Conservation (phyloP, 2,329 filamentous ascomycete genomes). For the Neonectria neomacrospora region DNA sequence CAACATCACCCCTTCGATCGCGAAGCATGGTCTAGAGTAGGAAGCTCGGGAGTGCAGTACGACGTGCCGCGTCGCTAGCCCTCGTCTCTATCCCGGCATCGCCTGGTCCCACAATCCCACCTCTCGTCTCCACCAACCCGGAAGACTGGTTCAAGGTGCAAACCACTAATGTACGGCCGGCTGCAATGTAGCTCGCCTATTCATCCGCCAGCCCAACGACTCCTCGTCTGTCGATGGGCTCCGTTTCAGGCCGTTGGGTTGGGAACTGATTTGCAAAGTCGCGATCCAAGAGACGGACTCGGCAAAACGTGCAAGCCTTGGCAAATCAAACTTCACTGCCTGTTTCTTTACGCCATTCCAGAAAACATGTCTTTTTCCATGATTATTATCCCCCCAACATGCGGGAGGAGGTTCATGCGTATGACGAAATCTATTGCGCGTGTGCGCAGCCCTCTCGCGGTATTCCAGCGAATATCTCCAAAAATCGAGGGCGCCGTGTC, state of each 20-base stretch:
- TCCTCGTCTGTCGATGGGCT: constrained; percentile 1
- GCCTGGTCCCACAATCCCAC: constrained; percentile 37
- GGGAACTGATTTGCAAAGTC: constrained; percentile 20
- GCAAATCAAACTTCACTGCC: constrained; percentile 6
- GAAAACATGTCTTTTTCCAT: constrained; percentile 8
- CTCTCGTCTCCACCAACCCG: constrained; percentile 38
- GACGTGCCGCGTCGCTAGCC: constrained; percentile 32
- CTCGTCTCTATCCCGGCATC: constrained; percentile 20
- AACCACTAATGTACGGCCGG: constrained; percentile 38
- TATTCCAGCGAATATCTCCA: constrained; percentile 36
- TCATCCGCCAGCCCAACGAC: constrained; percentile 19
- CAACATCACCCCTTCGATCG: constrained; percentile 10
- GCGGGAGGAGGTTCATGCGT: constrained; percentile 34
- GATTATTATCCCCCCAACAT: constrained; percentile 19
- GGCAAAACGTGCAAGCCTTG: constrained; percentile 14
- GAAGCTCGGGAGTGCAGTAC: constrained; percentile 7
- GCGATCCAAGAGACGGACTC: constrained; percentile 11
- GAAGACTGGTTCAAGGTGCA: constrained; percentile 37
- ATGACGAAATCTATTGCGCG: constrained; percentile 42
- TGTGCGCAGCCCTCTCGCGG: constrained; percentile 38
- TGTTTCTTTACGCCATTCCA: background rate
- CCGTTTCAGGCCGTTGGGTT: constrained; percentile 15
- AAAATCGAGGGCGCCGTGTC: constrained; percentile 40
- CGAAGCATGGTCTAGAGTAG: constrained; percentile 9
- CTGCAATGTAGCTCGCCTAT: constrained; percentile 33